These are phyloP conservation scores for Oryza australiensis DNA, from an alignment of 176 grass and related monocot genomes.

Conservation along the genomic window DNA sequence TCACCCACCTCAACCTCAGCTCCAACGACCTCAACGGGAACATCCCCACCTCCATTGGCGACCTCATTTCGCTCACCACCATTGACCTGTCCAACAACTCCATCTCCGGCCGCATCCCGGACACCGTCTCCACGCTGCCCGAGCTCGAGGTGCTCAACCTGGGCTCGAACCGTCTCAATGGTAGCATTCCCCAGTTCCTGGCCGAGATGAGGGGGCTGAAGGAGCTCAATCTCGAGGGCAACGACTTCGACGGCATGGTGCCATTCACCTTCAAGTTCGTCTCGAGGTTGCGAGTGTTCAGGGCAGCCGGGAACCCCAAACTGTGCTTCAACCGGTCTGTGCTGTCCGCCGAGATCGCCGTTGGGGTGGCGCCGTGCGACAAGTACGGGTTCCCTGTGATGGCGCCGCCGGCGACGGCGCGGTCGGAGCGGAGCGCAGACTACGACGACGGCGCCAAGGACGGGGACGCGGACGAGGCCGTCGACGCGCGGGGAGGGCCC, in stretches of 20 bases:
- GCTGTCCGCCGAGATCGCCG: conserved; percentile 62
- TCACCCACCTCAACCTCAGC: conserved; percentile 75
- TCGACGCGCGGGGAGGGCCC: conserved; percentile 48
- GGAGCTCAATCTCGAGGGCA: conserved; percentile 80
- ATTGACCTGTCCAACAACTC: conserved; percentile 72
- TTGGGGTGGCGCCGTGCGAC: conserved; percentile 83
- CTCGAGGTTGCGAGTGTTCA: conserved; percentile 58
- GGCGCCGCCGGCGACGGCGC: conserved; percentile 52
- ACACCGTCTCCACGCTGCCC: conserved; percentile 67
- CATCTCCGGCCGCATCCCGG: conserved; percentile 67
- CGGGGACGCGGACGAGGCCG: conserved; percentile 1
- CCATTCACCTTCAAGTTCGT: conserved; percentile 78
- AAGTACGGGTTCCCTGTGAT: conserved; percentile 77
- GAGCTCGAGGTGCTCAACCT: conserved; percentile 78
- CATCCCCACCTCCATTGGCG: conserved; percentile 70
- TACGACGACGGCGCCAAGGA: conserved; percentile 49
- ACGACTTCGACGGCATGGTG: conserved; percentile 87
- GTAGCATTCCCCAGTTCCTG: conserved; percentile 73
- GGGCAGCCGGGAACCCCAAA: conserved; percentile 70
- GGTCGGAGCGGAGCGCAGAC: conserved; percentile 62
- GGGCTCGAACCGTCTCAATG: conserved; percentile 84
- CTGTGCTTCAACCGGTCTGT: conserved; percentile 90
- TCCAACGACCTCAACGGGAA: conserved; percentile 69
- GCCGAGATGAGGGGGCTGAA: conserved; percentile 53
- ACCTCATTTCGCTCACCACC: conserved; percentile 66